phyloP scores from a whole-genome alignment of 176 grass and related monocot species.

The Hordeum marinum region DNA sequence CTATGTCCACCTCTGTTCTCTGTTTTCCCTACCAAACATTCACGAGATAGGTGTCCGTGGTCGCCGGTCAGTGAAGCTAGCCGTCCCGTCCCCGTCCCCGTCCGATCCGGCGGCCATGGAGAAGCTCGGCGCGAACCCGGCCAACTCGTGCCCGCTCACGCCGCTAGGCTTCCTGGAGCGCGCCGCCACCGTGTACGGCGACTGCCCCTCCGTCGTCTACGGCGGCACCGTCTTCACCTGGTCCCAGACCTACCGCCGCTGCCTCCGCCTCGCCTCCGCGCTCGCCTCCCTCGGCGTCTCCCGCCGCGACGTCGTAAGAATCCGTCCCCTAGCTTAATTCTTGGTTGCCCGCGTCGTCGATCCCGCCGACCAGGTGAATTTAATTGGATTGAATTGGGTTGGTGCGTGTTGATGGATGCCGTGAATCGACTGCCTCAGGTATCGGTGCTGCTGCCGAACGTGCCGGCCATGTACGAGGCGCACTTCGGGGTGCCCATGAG shows the following conservation, averaged over 20 bases:
- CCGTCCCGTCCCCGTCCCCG: neutral
- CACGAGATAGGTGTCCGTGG: neutral
- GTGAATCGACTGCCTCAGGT: conserved; percentile 31
- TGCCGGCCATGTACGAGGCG: conserved; percentile 94
- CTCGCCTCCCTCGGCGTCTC: conserved; percentile 68
- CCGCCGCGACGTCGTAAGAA: conserved; percentile 60
- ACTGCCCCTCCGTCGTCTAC: conserved; percentile 75
- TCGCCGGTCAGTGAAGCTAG: neutral
- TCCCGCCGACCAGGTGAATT: neutral
- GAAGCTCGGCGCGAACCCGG: conserved; percentile 40
- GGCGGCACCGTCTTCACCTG: conserved; percentile 60
- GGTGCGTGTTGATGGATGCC: neutral
- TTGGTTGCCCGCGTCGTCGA: neutral
- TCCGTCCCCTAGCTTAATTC: neutral
- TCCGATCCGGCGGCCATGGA: conserved; percentile 35
- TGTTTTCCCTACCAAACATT: neutral
- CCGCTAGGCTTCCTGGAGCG: conserved; percentile 68
- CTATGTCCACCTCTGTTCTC: too few relatives aligned
- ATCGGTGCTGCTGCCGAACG: conserved; percentile 74
- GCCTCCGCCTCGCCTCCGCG: conserved; percentile 84
- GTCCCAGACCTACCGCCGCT: conserved; percentile 55
- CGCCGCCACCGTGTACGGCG: conserved; percentile 56
- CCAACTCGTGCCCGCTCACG: conserved; percentile 60
- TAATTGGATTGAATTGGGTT: neutral
- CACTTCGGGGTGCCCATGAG: conserved; percentile 96